Base-by-base conservation (phyloP, 148 eudicot species). In the Arctostaphylos glauca region DNA sequence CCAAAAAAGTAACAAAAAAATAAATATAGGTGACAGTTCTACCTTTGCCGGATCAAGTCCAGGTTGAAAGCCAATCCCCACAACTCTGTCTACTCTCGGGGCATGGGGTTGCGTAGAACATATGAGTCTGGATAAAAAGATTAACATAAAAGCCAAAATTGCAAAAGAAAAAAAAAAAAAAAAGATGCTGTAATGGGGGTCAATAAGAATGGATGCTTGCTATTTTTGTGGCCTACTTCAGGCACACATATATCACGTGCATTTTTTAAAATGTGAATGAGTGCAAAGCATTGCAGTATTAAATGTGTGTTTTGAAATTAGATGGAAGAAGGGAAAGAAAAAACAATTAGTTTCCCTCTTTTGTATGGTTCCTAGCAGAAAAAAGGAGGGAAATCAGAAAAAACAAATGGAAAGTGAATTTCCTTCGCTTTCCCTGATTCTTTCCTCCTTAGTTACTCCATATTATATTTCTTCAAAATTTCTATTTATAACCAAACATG, bases 1-100 rank as follows among this genome's bases (percentile, higher is more conserved):
- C 31, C 2, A 12, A 76, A 14, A 14, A 7, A 50, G 43, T 23
- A 0, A 3, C 1, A 68, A 68, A 18, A 41, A 19, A 73, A 66
- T 64, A 50, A 25, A 23, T 54, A 23, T 5, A 48, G 75, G 59
- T 41, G 47, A 9, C 6, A 5, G n/a, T 79, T 73, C 75, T 76
- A 93, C 99, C 98, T 96, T 96, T 56, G 88, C 87, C 47, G 91
- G 90, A 83, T 94, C 99, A 83, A 94, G 93, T 80, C 99, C 99
- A 73, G 98, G 96, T 82, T 94, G 99, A 89, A 94, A 96, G 87
- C 97, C 95, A 44, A 96, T 84, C 44, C 98, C 99, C 60, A 92
- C 90, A 68, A 96, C 98, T 89, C 89, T 93, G 87, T 92, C 95
- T 21, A 90, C 87, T 82, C 86, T 86, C 80, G 89, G 94, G 67